Evolutionary conservation across 768 basidiomycete species (phyloP).

Genomic region (Obba rivulosa): DNA sequence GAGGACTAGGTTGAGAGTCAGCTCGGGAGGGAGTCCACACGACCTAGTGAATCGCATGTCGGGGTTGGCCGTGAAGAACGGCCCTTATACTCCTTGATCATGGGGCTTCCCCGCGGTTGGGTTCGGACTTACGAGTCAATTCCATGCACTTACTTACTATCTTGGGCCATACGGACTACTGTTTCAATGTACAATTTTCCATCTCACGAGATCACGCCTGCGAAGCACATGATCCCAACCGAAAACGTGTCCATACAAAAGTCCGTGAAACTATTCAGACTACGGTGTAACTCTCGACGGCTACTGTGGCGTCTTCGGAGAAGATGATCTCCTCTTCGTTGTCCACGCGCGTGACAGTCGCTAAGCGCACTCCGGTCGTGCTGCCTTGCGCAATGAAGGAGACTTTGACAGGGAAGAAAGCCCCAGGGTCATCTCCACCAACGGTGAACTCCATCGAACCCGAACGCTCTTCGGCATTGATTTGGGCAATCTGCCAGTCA

Average conservation of each 20-base stretch:
- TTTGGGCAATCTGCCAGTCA: conserved; percentile 75
- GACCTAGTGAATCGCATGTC: not conserved
- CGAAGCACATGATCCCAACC: too few relatives aligned
- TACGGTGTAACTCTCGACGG: conserved; percentile 46
- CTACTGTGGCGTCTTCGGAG: conserved; percentile 47
- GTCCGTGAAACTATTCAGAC: conserved; percentile 14
- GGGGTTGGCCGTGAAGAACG: not conserved
- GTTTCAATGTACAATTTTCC: too few relatives aligned
- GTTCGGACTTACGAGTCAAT: too few relatives aligned
- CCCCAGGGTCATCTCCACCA: conserved; percentile 73
- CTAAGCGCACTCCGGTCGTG: conserved; percentile 70
- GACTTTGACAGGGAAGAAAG: conserved; percentile 91
- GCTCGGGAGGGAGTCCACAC: not conserved
- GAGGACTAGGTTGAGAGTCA: not conserved
- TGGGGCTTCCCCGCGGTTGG: too few relatives aligned
- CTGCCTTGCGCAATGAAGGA: conserved; percentile 78
- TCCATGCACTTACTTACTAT: too few relatives aligned
- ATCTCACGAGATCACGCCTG: too few relatives aligned
- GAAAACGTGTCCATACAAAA: too few relatives aligned
- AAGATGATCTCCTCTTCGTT: conserved; percentile 44
- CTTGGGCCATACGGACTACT: too few relatives aligned
- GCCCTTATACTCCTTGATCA: not conserved
- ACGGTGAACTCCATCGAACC: conserved; percentile 92
- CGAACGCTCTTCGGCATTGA: conserved; percentile 58
- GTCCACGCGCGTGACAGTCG: conserved; percentile 48